phyloP scores from a whole-genome alignment of 495 filamentous ascomycete genomes.

The Echria macrotheca region DNA sequence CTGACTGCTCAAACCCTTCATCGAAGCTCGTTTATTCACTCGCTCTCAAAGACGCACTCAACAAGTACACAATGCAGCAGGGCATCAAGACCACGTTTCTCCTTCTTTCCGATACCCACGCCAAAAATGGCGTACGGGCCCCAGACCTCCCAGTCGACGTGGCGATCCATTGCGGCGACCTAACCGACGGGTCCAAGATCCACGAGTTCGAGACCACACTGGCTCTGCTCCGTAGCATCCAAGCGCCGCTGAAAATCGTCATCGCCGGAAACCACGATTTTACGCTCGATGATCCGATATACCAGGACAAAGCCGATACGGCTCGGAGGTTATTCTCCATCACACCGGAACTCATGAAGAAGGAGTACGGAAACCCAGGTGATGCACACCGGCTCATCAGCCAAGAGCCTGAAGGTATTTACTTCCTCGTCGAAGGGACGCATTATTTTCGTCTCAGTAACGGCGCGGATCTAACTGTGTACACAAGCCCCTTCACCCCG shows the following conservation, averaged over 20 bases:
- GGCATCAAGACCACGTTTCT: constrained; percentile 39
- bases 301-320: constrained; percentile 1
- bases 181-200: constrained; percentile 58
- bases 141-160: constrained; percentile 42
- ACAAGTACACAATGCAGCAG: constrained; percentile 1
- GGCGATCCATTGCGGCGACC: constrained; percentile 67
- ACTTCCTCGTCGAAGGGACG: constrained; percentile 62
- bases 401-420: constrained; percentile 41
- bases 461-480: constrained; percentile 57
- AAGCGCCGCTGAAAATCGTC: constrained; percentile 68
- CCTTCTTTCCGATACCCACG: constrained; percentile 63
- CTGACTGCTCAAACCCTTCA: not conserved
- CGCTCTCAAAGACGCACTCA: constrained; percentile 3
- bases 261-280: constrained; percentile 82
- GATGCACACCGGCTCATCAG: constrained; percentile 20
- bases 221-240: constrained; percentile 46
- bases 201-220: constrained; percentile 50
- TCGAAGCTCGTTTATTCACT: constrained; percentile 1
- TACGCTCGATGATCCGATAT: constrained; percentile 51
- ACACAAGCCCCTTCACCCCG: constrained; percentile 65
- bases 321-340: not conserved
- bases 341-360: constrained; percentile 2
- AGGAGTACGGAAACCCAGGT: constrained; percentile 12
- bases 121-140: not conserved
- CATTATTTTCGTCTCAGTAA: constrained; percentile 50